A percentile compares a stretch with the other conserved stretches of the same genome.
Evolutionary conservation across 371 early-diverging fungal species (phyloP).

Genomic region (Mucor sp.): DNA sequence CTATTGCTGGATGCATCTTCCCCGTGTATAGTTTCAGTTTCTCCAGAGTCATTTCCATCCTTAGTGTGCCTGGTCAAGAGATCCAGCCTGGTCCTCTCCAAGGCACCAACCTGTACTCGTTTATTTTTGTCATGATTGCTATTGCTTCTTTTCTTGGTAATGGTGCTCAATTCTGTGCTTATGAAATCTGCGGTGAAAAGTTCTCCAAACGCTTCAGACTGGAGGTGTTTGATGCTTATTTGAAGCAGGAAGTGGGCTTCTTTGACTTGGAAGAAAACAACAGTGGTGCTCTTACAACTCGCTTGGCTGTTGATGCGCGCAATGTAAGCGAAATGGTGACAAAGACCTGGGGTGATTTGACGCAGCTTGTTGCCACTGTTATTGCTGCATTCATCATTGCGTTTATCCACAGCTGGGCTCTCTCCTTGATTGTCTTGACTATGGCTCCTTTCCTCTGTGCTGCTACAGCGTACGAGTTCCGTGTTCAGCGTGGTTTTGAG

Average conservation of each 20-base stretch:
- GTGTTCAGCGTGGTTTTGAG: constrained; percentile 44
- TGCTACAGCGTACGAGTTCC: constrained; percentile 33
- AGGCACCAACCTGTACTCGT: constrained; percentile 70
- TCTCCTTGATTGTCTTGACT: constrained; percentile 54
- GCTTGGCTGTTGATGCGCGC: constrained; percentile 78
- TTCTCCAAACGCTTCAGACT: constrained; percentile 61
- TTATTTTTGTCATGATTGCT: constrained; percentile 69
- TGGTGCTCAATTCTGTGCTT: constrained; percentile 26
- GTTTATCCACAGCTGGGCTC: constrained; percentile 44
- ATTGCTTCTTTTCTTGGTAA: constrained; percentile 48
- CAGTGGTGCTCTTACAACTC: constrained; percentile 77
- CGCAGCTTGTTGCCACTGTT: constrained; percentile 48
- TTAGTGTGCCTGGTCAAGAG: constrained; percentile 1
- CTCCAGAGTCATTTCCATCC: constrained; percentile 6
- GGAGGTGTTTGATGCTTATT: constrained; percentile 52
- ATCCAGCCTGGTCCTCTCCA: constrained; percentile 45
- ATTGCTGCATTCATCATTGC: constrained; percentile 32
- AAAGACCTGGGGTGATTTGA: constrained; percentile 58
- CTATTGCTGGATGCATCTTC: constrained; percentile 58
- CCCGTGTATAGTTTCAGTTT: constrained; percentile 26
- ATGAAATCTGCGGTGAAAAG: constrained; percentile 54
- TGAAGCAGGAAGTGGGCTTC: constrained; percentile 83
- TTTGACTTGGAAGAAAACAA: constrained; percentile 81
- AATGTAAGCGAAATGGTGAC: constrained; percentile 66
- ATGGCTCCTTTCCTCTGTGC: constrained; percentile 41